Evolutionary conservation across 2,329 filamentous ascomycete genomes (phyloP).

Genomic region (Aureobasidium lini): DNA sequence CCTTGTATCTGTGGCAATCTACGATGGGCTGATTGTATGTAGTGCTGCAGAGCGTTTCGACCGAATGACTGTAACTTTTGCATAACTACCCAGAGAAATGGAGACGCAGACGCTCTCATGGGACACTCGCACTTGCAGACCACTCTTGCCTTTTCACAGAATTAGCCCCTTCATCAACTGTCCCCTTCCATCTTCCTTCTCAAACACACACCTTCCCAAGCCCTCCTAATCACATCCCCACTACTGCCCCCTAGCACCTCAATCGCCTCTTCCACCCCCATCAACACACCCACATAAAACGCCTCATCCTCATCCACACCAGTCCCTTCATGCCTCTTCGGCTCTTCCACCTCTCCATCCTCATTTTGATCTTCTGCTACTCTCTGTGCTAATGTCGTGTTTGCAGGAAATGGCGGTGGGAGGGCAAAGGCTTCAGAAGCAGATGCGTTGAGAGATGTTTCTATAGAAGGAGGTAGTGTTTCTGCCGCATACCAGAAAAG

Average conservation of each 20-base stretch:
- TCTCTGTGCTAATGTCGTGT: slow-evolving; percentile 32
- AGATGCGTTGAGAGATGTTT: slow-evolving; percentile 14
- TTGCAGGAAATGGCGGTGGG: slow-evolving; percentile 31
- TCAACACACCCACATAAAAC: slow-evolving; percentile 35
- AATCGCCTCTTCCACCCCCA: slow-evolving; percentile 38
- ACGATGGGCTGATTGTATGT: too few species aligned
- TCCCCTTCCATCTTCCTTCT: slow-evolving; percentile 28
- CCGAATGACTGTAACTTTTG: too few species aligned
- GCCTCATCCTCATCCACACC: slow-evolving; percentile 42
- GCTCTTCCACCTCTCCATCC: slow-evolving; percentile 37
- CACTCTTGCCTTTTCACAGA: too few species aligned
- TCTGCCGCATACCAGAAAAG: slow-evolving; percentile 42
- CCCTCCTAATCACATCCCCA: slow-evolving; percentile 40
- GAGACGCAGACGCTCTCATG: too few species aligned
- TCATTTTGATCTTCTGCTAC: slow-evolving; percentile 30
- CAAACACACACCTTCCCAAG: slow-evolving; percentile 37
- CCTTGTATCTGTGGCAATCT: too few species aligned
- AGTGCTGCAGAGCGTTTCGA: too few species aligned
- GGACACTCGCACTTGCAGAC: too few species aligned
- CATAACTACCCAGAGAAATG: too few species aligned
- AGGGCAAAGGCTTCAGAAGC: slow-evolving; percentile 24
- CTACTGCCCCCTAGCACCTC: slow-evolving; percentile 31
- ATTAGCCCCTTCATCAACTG: too few species aligned
- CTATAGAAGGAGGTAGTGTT: slow-evolving; percentile 33
- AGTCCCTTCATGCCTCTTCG: slow-evolving; percentile 38